phyloP scores from a whole-genome alignment of 2,329 filamentous ascomycete genomes.

The Colletotrichum navitas region DNA sequence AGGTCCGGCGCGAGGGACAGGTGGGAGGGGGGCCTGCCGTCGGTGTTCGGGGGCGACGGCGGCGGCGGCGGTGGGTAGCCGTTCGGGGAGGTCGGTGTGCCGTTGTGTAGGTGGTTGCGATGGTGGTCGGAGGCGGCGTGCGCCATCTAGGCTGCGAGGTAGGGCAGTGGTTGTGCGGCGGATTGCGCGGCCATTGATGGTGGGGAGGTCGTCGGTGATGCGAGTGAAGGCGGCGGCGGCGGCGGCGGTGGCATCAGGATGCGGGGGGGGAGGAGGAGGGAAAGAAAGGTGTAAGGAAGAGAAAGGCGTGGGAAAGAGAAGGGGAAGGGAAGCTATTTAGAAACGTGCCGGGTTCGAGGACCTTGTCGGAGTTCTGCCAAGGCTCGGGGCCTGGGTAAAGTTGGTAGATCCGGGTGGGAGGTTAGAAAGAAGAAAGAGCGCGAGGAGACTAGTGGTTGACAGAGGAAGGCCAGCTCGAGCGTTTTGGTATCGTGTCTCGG shows the following conservation, averaged over 20 bases:
- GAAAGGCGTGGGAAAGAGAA: not conserved
- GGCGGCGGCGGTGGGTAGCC: not conserved
- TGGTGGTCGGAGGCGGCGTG: slow-evolving; percentile 25
- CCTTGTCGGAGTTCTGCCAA: not conserved
- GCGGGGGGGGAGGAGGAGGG: not conserved
- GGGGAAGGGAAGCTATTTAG: slow-evolving; percentile 17
- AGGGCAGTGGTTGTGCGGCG: slow-evolving; percentile 26
- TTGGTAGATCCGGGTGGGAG: not conserved
- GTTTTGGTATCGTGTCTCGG: slow-evolving; percentile 25
- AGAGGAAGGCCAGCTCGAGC: not conserved
- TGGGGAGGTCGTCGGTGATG: slow-evolving; percentile 9
- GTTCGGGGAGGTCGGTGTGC: slow-evolving; percentile 15
- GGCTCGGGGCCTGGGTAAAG: not conserved
- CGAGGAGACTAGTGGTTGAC: slow-evolving; percentile 9
- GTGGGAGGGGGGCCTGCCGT: slow-evolving; percentile 16
- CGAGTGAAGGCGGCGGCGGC: slow-evolving; percentile 1
- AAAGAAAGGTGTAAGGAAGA: too few relatives aligned
- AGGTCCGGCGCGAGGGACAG: slow-evolving; percentile 33
- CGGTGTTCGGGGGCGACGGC: not conserved
- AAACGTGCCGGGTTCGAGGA: not conserved
- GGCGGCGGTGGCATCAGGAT: slow-evolving; percentile 16
- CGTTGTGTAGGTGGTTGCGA: not conserved
- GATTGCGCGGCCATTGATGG: slow-evolving; percentile 33
- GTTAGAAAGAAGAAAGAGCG: slow-evolving; percentile 22
- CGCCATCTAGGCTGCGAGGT: slow-evolving; percentile 25